These are phyloP conservation scores for Mucuna pruriens DNA, from an alignment of 306 rosid species.

Conservation along the genomic window DNA sequence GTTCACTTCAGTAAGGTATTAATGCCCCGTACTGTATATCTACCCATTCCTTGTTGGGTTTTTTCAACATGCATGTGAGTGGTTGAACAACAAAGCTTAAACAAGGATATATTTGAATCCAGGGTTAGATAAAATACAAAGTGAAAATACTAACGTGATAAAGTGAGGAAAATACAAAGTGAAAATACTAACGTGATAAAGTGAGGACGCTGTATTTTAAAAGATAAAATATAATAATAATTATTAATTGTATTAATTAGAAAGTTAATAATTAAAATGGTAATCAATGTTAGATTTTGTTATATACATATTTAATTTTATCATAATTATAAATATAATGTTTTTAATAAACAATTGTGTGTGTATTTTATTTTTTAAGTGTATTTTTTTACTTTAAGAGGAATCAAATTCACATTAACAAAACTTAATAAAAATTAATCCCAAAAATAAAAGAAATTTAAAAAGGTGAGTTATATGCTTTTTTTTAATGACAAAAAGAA, in stretches of 20 bases:
- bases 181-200: too few relatives aligned
- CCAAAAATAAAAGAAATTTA: not conserved
- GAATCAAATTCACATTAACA: not conserved
- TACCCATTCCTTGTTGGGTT: conserved; percentile 43
- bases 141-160: not conserved
- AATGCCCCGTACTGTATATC: conserved; percentile 21
- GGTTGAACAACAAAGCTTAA: conserved; percentile 49
- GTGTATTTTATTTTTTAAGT: too few relatives aligned
- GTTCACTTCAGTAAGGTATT: conserved; percentile 19
- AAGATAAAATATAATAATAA: not conserved
- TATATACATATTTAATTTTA: too few relatives aligned
- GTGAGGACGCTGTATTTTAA: not conserved
- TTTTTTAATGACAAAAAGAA: not conserved
- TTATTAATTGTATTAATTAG: too few relatives aligned
- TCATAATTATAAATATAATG: not conserved
- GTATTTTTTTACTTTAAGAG: too few relatives aligned
- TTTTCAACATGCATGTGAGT: conserved; percentile 62
- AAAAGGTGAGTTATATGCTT: conserved; percentile 9
- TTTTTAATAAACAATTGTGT: not conserved
- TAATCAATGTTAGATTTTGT: not conserved
- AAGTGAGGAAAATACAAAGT: too few relatives aligned
- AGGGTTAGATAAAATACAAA: conserved; percentile 30
- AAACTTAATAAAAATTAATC: conserved; percentile 25
- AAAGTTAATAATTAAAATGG: not conserved
- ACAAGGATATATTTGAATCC: conserved; percentile 45